Percentiles rank a stretch among this genome's conserved stretches.
phyloP scores from a whole-genome alignment of 495 filamentous ascomycete genomes.

The Trichocladium uniseriatum region DNA sequence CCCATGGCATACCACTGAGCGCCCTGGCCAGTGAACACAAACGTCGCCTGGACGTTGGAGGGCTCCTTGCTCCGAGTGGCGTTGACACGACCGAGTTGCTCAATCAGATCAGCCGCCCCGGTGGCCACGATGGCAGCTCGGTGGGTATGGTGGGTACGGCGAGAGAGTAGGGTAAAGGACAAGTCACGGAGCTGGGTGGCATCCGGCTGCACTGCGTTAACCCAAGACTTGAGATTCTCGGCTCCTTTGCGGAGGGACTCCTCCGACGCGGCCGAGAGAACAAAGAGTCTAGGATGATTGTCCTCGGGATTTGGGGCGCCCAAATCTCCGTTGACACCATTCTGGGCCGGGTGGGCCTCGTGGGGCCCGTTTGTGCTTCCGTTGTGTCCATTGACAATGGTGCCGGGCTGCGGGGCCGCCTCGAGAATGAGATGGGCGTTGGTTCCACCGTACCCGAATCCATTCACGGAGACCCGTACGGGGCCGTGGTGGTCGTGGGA shows the following conservation, averaged over 20 bases:
- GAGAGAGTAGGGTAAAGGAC: slow-evolving; percentile 23
- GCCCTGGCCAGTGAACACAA: slow-evolving; percentile 33
- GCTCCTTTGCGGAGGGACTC: no score
- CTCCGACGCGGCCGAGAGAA: slow-evolving; percentile 47
- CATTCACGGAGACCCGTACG: slow-evolving; percentile 24
- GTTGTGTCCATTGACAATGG: background rate
- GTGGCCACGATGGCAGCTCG: background rate
- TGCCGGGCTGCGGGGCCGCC: background rate
- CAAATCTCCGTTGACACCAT: background rate
- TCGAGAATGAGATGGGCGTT: slow-evolving; percentile 37
- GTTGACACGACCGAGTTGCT: no score
- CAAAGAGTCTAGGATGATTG: slow-evolving; percentile 15
- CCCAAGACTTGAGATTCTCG: no score
- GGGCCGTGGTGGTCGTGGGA: slow-evolving; percentile 1
- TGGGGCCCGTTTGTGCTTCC: background rate
- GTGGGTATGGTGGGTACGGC: background rate
- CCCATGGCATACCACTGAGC: slow-evolving; percentile 44
- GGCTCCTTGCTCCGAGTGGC: background rate
- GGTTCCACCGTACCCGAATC: slow-evolving; percentile 36
- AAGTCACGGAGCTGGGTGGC: slow-evolving; percentile 13
- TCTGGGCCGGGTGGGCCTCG: no score
- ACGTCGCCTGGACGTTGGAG: background rate
- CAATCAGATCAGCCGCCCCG: no score
- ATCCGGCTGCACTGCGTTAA: background rate
- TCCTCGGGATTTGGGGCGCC: background rate